A percentile compares a stretch with the other conserved stretches of the same genome.
Evolutionary conservation across 768 basidiomycete species (phyloP).

Genomic region (Suillus americanus): DNA sequence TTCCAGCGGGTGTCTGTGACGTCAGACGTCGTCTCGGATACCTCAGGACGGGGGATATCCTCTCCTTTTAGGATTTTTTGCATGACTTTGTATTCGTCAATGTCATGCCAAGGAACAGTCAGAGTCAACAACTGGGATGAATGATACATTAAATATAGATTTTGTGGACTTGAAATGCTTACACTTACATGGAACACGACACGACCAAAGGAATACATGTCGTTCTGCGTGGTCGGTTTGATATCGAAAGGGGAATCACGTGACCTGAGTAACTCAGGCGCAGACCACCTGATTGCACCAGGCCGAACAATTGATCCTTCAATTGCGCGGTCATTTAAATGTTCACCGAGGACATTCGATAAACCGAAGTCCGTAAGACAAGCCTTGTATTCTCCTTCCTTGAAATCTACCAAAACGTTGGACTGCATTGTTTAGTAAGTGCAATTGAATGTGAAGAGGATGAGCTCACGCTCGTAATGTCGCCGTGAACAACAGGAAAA

Average conservation of each 20-base stretch:
- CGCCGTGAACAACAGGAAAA: slow-evolving; percentile 14
- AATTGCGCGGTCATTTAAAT: slow-evolving; percentile 22
- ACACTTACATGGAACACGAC: slow-evolving; percentile 15
- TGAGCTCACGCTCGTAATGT: slow-evolving; percentile 11
- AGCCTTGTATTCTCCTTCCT: slow-evolving; percentile 22
- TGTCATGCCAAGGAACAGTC: neutral
- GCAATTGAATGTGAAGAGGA: neutral
- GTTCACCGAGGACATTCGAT: slow-evolving; percentile 36
- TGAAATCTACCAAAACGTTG: slow-evolving; percentile 12
- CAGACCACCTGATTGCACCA: slow-evolving; percentile 44
- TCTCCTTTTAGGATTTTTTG: neutral
- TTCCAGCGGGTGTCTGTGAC: neutral
- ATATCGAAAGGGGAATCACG: slow-evolving; percentile 13
- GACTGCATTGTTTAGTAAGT: slow-evolving; percentile 4
- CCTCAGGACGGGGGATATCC: neutral
- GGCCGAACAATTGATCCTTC: slow-evolving; percentile 29
- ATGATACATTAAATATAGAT: neutral
- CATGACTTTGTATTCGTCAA: neutral
- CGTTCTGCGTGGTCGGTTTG: slow-evolving; percentile 22
- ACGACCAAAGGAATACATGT: slow-evolving; percentile 41
- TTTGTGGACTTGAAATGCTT: no score
- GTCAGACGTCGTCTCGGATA: neutral
- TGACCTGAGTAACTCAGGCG: slow-evolving; percentile 33
- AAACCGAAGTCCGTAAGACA: slow-evolving; percentile 46
- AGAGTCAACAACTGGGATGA: neutral